phyloP scores from a whole-genome alignment of 306 rosid species.

The Datisca glomerata region DNA sequence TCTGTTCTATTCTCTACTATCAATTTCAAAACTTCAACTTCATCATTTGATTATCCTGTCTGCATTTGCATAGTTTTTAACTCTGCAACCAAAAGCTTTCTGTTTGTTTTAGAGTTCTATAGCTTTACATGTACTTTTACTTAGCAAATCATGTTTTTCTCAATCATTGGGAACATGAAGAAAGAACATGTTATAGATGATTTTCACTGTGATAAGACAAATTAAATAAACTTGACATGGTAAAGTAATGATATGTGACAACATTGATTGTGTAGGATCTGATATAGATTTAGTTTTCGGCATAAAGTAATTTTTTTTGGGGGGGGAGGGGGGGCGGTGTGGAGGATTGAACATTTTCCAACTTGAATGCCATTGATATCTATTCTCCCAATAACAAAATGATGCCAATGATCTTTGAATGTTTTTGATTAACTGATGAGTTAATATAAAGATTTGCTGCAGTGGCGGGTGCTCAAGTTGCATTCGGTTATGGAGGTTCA shows the following conservation, averaged over 20 bases:
- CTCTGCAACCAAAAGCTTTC: too few relatives aligned
- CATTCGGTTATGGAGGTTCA: constrained; percentile 63
- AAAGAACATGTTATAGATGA: too few relatives aligned
- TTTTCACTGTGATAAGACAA: not conserved
- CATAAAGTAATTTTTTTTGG: not conserved
- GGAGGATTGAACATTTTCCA: not conserved
- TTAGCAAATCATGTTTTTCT: not conserved
- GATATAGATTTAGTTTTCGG: not conserved
- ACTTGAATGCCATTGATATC: not conserved
- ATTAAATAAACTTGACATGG: not conserved
- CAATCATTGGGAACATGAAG: too few relatives aligned
- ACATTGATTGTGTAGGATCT: too few relatives aligned
- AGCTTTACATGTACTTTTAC: not conserved
- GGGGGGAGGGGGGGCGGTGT: too few relatives aligned
- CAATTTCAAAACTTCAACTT: constrained; percentile 10
- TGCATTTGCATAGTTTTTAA: too few relatives aligned
- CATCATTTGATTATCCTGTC: constrained; percentile 7
- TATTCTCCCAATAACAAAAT: not conserved
- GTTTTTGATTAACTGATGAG: not conserved
- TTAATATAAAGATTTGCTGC: constrained; percentile 15
- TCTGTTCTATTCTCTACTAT: constrained; percentile 6
- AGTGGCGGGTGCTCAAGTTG: constrained; percentile 54
- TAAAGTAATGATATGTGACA: constrained; percentile 4
- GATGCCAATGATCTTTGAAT: not conserved
- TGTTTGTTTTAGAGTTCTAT: not conserved